These are phyloP conservation scores for Xylaria digitata DNA, from an alignment of 2,329 filamentous ascomycete species.

Conservation along the genomic window DNA sequence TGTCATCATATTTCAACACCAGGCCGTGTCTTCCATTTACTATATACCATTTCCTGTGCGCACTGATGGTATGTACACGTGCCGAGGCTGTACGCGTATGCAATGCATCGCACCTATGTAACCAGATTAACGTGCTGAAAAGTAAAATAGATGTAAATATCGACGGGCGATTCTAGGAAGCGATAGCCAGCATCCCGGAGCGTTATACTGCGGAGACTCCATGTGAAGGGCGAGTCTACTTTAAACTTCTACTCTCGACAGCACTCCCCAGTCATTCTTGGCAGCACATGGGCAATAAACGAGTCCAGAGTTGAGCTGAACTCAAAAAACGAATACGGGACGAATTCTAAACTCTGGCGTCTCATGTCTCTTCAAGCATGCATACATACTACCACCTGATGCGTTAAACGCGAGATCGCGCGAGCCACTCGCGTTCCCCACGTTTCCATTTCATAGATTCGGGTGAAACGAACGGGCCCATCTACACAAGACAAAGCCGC, in stretches of 20 bases:
- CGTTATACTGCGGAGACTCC: background rate
- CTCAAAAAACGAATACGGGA: constrained; percentile 1
- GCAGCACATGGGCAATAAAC: constrained; percentile 11
- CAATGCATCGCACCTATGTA: constrained; percentile 29
- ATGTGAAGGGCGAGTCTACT: background rate
- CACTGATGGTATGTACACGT: constrained; percentile 27
- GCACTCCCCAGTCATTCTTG: constrained; percentile 8
- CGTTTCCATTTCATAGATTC: constrained; percentile 1
- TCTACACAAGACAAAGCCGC: background rate
- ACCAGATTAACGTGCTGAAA: constrained; percentile 25
- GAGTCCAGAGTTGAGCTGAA: background rate
- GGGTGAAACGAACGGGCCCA: background rate
- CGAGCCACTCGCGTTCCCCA: background rate
- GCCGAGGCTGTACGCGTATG: constrained; percentile 30
- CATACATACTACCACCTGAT: background rate
- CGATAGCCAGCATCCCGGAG: constrained; percentile 16
- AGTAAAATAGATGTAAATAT: constrained; percentile 4
- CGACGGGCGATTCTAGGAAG: background rate
- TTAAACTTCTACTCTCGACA: constrained; percentile 1
- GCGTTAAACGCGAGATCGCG: background rate
- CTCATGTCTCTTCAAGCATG: background rate
- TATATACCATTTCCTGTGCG: background rate
- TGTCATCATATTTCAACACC: constrained; percentile 14
- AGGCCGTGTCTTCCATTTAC: constrained; percentile 27
- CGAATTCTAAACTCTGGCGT: background rate